These are phyloP conservation scores for Suillus variegatus DNA, from an alignment of 768 basidiomycete species.

Conservation along the genomic window DNA sequence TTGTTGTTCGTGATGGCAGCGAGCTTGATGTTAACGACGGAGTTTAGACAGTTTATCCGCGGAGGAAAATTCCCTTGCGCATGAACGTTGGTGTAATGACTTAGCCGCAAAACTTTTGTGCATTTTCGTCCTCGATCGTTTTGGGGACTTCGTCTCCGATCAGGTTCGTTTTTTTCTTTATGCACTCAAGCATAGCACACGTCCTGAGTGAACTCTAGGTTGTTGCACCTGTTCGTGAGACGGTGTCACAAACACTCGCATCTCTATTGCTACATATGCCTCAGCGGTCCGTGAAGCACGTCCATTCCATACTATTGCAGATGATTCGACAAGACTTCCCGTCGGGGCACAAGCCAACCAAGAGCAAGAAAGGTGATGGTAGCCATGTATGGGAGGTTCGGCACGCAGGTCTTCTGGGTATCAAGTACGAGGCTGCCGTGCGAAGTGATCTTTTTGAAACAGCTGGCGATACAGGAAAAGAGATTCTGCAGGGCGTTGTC, in stretches of 20 bases:
- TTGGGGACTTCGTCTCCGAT: slow-evolving; percentile 96
- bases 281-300: slow-evolving; percentile 70
- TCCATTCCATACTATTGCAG: slow-evolving; percentile 80
- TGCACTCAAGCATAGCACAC: not conserved
- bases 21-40: slow-evolving; percentile 2
- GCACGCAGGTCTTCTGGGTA: slow-evolving; percentile 95
- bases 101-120: slow-evolving; percentile 84
- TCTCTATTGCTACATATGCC: slow-evolving; percentile 89
- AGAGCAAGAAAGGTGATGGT: slow-evolving; percentile 37
- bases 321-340: slow-evolving; percentile 93
- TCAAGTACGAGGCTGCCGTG: slow-evolving; percentile 98
- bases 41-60: slow-evolving; percentile 49
- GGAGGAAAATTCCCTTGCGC: slow-evolving; percentile 63
- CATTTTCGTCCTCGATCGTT: slow-evolving; percentile 94
- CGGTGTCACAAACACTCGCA: slow-evolving; percentile 91
- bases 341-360: slow-evolving; percentile 37
- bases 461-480: slow-evolving; percentile 44
- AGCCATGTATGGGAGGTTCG: slow-evolving; percentile 93
- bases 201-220: slow-evolving; percentile 46
- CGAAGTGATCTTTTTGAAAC: slow-evolving; percentile 73
- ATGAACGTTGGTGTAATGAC: slow-evolving; percentile 89
- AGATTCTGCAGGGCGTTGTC: slow-evolving; percentile 78
- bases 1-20: not conserved
- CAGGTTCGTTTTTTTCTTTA: slow-evolving; percentile 47
- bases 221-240: slow-evolving; percentile 95